Conservation (phyloP, 2,329 filamentous ascomycete genomes). For the Arthrobotrys entomopaga region DNA sequence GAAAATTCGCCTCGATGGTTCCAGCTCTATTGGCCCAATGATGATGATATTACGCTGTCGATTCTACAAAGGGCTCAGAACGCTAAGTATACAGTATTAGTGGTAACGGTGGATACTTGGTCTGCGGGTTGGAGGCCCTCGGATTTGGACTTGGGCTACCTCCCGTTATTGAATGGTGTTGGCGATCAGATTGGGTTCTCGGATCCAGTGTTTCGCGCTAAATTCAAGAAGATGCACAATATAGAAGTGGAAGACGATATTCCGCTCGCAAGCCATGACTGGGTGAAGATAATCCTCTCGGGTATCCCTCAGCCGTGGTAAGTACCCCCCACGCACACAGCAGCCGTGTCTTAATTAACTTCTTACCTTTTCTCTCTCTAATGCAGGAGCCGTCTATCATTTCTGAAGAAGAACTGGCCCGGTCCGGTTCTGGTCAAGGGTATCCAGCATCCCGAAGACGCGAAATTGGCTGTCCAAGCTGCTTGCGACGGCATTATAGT, state of each 20-base stretch:
- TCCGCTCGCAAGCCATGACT: conserved; percentile 66
- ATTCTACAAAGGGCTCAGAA: conserved; percentile 71
- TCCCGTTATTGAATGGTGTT: conserved; percentile 70
- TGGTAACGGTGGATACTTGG: conserved; percentile 79
- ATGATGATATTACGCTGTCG: conserved; percentile 73
- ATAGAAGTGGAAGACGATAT: conserved; percentile 66
- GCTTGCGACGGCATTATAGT: conserved; percentile 63
- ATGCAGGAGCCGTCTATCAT: not conserved
- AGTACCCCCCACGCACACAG: too few species aligned
- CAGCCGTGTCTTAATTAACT: too few species aligned
- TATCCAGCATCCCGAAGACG: conserved; percentile 63
- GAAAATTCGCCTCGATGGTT: conserved; percentile 72
- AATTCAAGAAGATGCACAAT: conserved; percentile 66
- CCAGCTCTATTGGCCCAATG: conserved; percentile 78
- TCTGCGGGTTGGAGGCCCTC: conserved; percentile 74
- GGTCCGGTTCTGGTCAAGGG: conserved; percentile 64
- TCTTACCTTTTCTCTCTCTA: not conserved
- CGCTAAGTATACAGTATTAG: conserved; percentile 72
- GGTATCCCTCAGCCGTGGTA: conserved; percentile 70
- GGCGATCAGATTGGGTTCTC: conserved; percentile 72
- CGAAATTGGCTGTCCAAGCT: conserved; percentile 56
- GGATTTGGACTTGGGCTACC: conserved; percentile 72
- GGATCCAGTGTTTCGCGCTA: conserved; percentile 72
- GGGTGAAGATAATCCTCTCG: conserved; percentile 67
- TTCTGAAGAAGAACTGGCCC: conserved; percentile 69